Evolutionary conservation across 306 rosid genomes (phyloP).

Genomic region (Astragalus membranaceus): DNA sequence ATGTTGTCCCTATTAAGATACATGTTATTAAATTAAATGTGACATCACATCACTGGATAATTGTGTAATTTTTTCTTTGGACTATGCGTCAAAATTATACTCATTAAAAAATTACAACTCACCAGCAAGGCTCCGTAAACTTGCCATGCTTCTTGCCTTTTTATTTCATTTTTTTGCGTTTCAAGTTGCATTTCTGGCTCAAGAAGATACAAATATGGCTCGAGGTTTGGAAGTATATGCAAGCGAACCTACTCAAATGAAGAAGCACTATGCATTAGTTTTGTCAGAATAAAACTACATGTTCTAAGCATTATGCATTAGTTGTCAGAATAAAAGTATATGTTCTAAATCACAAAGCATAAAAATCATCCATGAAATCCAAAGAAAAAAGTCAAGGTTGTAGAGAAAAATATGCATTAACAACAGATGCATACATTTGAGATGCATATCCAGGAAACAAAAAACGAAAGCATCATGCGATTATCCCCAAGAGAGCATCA

Average conservation of each 20-base stretch:
- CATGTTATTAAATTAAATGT: not conserved
- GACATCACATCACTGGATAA: not conserved
- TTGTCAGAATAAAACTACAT: not conserved
- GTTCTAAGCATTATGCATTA: no score
- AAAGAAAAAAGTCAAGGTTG: not conserved
- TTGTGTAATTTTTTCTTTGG: no score
- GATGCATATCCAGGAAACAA: not conserved
- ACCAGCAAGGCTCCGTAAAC: constrained; percentile 90
- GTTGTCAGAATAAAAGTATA: not conserved
- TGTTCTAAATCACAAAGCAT: constrained; percentile 5
- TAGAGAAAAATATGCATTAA: constrained; percentile 4
- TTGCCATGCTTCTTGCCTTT: constrained; percentile 83
- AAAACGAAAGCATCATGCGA: not conserved
- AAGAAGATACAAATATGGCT: constrained; percentile 77
- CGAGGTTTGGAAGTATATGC: constrained; percentile 83
- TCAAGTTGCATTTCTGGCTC: constrained; percentile 75
- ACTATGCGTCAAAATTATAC: not conserved
- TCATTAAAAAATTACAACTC: constrained; percentile 24
- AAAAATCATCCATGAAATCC: not conserved
- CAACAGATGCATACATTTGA: not conserved
- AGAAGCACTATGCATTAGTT: constrained; percentile 9
- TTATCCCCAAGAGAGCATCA: not conserved
- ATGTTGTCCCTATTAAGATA: not conserved
- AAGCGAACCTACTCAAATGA: constrained; percentile 56
- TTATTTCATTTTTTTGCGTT: constrained; percentile 65